phyloP scores from a whole-genome alignment of 1,139 yeast species.

The Yamadazyma atlantica region DNA sequence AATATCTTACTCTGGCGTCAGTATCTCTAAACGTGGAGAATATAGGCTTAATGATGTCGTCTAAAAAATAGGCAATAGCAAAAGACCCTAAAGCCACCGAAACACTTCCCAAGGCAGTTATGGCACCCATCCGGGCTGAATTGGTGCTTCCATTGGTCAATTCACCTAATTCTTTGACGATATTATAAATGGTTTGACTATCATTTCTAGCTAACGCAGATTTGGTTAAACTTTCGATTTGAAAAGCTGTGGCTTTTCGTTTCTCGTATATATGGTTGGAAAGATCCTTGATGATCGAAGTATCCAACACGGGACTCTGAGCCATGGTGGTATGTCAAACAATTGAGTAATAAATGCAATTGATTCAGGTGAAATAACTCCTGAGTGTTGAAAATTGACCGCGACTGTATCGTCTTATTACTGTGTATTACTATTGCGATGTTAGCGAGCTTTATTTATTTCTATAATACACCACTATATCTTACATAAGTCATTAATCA shows the following conservation, averaged over 20 bases:
- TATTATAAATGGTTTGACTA: constrained; percentile 59
- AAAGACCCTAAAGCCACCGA: constrained; percentile 50
- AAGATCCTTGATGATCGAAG: constrained; percentile 75
- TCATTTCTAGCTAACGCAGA: constrained; percentile 70
- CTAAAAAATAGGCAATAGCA: constrained; percentile 63
- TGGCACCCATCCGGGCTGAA: constrained; percentile 51
- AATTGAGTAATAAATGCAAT: not conserved
- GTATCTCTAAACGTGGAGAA: constrained; percentile 96
- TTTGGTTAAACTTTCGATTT: constrained; percentile 78
- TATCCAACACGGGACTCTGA: constrained; percentile 51
- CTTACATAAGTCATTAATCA: too few relatives aligned
- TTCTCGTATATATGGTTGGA: constrained; percentile 91
- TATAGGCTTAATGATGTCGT: constrained; percentile 88
- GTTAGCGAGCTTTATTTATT: too few relatives aligned
- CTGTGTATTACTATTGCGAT: too few relatives aligned
- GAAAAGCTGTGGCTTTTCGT: constrained; percentile 91
- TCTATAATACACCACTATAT: too few relatives aligned
- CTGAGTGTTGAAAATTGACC: too few relatives aligned
- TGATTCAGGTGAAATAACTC: too few relatives aligned
- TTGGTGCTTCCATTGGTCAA: constrained; percentile 43
- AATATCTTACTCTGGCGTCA: constrained; percentile 92
- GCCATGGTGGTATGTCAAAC: constrained; percentile 20
- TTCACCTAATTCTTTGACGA: constrained; percentile 43
- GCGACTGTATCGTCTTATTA: too few relatives aligned
- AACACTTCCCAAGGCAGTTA: constrained; percentile 51